A percentile compares a stretch with the other conserved stretches of the same genome.
These are phyloP conservation scores for Mucuna pruriens DNA, from an alignment of 306 rosid genomes.

Conservation along the genomic window DNA sequence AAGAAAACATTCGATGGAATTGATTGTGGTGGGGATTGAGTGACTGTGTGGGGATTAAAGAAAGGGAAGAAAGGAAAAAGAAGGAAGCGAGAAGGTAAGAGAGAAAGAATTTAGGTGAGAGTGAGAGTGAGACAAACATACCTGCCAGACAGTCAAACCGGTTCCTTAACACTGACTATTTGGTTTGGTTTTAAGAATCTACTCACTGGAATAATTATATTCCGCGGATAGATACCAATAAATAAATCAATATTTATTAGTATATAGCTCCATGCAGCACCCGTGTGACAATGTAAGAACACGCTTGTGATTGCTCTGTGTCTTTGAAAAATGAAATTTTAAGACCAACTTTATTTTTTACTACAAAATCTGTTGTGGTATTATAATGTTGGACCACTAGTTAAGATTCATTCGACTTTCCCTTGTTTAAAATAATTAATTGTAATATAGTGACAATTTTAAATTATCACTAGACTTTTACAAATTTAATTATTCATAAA, in stretches of 20 bases:
- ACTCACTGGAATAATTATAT: neutral
- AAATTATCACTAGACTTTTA: too few relatives aligned
- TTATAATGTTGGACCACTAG: neutral
- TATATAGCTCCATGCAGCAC: neutral
- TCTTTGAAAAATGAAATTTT: too few relatives aligned
- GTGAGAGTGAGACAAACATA: neutral
- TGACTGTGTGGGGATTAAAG: too few relatives aligned
- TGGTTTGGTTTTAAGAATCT: neutral
- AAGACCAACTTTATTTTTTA: neutral
- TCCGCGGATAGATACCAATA: too few relatives aligned
- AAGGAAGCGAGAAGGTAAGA: neutral
- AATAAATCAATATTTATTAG: neutral
- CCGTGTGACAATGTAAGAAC: neutral
- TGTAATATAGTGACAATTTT: too few relatives aligned
- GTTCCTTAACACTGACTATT: too few relatives aligned
- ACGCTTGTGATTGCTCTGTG: neutral
- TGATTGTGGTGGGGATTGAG: neutral
- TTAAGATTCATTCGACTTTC: neutral
- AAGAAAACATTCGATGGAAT: neutral
- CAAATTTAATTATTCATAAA: too few relatives aligned
- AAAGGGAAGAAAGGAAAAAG: neutral
- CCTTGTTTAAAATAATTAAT: too few relatives aligned
- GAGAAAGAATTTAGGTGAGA: neutral
- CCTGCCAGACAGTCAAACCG: constrained; percentile 40
- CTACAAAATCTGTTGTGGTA: neutral